A percentile compares a stretch with the other conserved stretches of the same genome.
These are phyloP conservation scores for Aureobasidium uvarum DNA, from an alignment of 2,329 filamentous ascomycete species.

Conservation along the genomic window DNA sequence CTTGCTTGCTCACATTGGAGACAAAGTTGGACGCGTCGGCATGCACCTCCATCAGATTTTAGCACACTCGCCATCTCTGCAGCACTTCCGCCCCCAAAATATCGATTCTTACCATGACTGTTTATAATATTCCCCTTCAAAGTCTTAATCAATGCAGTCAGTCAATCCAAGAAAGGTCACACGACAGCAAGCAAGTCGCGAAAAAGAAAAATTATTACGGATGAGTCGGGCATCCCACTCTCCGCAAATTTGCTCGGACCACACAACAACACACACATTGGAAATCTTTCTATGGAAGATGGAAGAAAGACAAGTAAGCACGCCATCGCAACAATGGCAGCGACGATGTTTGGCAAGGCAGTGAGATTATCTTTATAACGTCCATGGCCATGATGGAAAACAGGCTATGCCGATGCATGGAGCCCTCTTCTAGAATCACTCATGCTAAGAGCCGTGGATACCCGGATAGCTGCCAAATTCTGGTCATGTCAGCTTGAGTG, in stretches of 20 bases:
- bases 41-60: constrained; percentile 58
- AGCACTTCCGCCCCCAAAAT: not conserved
- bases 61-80: not conserved
- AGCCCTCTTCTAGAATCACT: not conserved
- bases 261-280: not conserved
- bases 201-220: not conserved
- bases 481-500: not conserved
- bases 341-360: not conserved
- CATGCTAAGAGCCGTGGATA: not conserved
- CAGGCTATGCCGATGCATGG: not conserved
- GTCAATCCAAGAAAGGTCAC: not conserved
- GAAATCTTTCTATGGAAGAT: constrained; percentile 3
- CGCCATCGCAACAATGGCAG: not conserved
- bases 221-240: constrained; percentile 9
- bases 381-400: not conserved
- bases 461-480: not conserved
- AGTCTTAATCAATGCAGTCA: not conserved
- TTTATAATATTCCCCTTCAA: not conserved
- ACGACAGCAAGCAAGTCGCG: not conserved
- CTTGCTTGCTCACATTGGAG: constrained; percentile 63
- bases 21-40: constrained; percentile 75
- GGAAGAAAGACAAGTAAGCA: constrained; percentile 9
- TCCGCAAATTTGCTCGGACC: constrained; percentile 23
- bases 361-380: not conserved
- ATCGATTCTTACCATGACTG: not conserved